Conservation (phyloP, 148 eudicot genomes). For the Rhododendron vialii region DNA sequence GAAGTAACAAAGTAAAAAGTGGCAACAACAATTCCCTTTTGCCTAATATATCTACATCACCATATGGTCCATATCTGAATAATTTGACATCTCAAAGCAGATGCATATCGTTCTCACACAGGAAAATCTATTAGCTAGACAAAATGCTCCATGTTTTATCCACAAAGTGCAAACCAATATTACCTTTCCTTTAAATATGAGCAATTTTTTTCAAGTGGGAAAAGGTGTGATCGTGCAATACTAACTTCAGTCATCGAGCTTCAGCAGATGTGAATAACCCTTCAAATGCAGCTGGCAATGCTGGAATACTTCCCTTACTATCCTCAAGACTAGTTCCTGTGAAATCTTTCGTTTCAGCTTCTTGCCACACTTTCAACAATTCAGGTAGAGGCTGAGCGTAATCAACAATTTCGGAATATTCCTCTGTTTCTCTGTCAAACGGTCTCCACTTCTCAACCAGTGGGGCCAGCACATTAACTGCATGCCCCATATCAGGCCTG, state of each 20-base stretch:
- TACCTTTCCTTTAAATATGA: neutral
- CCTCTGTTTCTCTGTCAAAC: conserved; percentile 34
- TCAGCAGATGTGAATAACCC: conserved; percentile 69
- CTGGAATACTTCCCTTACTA: conserved; percentile 66
- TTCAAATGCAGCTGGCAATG: conserved; percentile 57
- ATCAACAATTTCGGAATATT: conserved; percentile 30
- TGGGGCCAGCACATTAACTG: conserved; percentile 49
- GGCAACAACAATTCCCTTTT: neutral
- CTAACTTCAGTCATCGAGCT: conserved; percentile 37
- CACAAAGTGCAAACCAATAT: neutral
- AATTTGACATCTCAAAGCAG: neutral
- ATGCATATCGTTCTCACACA: neutral
- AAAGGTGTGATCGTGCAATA: neutral
- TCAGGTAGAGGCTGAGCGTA: conserved; percentile 39
- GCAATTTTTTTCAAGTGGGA: neutral
- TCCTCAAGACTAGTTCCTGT: conserved; percentile 32
- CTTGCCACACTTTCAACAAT: conserved; percentile 65
- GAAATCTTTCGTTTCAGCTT: conserved; percentile 25
- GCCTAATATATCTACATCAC: neutral
- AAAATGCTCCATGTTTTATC: neutral
- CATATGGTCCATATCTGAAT: neutral
- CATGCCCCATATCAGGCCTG: conserved; percentile 80
- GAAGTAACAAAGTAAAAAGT: neutral
- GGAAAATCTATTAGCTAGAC: neutral
- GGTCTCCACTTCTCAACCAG: conserved; percentile 73